phyloP scores from a whole-genome alignment of 2,329 filamentous ascomycete species.

The Fusarium tupiense region DNA sequence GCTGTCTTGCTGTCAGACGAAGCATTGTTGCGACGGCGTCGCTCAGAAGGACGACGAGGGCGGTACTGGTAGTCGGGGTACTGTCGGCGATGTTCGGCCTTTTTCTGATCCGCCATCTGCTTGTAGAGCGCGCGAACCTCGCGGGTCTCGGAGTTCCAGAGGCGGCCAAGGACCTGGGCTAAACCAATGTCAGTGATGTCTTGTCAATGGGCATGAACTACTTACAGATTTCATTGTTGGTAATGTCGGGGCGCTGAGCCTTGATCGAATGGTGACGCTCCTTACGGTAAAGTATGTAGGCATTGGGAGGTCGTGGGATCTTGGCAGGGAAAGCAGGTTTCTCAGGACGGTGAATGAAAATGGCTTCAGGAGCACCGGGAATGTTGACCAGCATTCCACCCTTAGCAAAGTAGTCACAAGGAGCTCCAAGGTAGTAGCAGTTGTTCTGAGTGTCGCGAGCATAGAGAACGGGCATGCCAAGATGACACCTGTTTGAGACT shows the following conservation, averaged over 20 bases:
- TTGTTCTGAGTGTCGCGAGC: conserved; percentile 40
- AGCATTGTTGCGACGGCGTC: conserved; percentile 19
- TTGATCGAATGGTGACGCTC: conserved; percentile 51
- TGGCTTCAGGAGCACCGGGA: conserved; percentile 24
- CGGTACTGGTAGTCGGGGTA: conserved; percentile 53
- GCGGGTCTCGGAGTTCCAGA: conserved; percentile 49
- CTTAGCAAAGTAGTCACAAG: conserved; percentile 37
- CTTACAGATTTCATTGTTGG: conserved; percentile 57
- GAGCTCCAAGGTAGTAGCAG: conserved; percentile 42
- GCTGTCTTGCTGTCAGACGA: neutral
- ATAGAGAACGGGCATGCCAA: conserved; percentile 40
- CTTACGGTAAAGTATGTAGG: conserved; percentile 55
- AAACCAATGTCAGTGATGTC: conserved; percentile 26
- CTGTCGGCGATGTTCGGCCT: conserved; percentile 42
- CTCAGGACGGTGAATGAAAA: conserved; percentile 21
- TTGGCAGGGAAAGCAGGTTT: conserved; percentile 7
- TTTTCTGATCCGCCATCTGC: conserved; percentile 44
- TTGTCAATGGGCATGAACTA: neutral
- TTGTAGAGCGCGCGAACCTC: conserved; percentile 48
- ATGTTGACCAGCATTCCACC: conserved; percentile 33
- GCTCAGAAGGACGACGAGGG: conserved; percentile 39
- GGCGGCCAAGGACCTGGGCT: conserved; percentile 51
- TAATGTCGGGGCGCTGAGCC: conserved; percentile 47
- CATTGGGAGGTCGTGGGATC: conserved; percentile 53
- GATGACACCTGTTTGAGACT: conserved; percentile 9